Evolutionary conservation across 768 basidiomycete species (phyloP), one percentile per base, ranked within the genome.

Genomic region (Xanthoconium purpureum): DNA sequence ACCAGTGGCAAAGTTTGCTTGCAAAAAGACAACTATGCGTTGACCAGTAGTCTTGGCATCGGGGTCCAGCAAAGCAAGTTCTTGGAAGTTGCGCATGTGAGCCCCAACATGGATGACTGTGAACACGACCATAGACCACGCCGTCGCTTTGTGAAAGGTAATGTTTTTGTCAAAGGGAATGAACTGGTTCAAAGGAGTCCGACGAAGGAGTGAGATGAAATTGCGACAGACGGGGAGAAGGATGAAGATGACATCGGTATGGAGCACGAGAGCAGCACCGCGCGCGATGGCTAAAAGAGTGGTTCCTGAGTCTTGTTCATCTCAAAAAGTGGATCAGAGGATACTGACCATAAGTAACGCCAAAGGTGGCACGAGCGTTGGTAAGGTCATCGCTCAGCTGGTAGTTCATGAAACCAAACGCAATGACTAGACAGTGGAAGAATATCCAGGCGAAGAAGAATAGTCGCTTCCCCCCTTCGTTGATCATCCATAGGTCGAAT

Each of bases 131-230:
- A 98, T 94, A 32, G 90, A 87, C 91, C 91, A 97, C 8, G 84
- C 95, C 4, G 89, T 89, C 57, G 89, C 84, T 70, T 92, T 94
- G 78, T 93, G 94, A 71, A 97, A 88, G 8, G 84, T 84, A 71
- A 97, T 84, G 69, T 89, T 93, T 77, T 94, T 89, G 78, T 96
- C 94, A 68, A 98, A 96, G 20, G 93, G 93, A 59, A 96, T 90
- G 74, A 93, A 73, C 60, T 83, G 79, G 75, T 91, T 91, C 56
- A 98, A 77, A 3, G 94, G 84, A 1, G 92, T 93, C 51, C 87
- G 84, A 29, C 96, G 88, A 47, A 96, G 80, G 45, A 95, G 63
- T 24, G 94, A 95, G 72, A 97, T 83, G 75, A 97, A 93, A 75
- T 93, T 95, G 58, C 95, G 85, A 80, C 95, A 98, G 69, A 98